Evolutionary conservation across 75 land plant genomes (phyloP).

Genomic region (Chamaecyparis obtusa): DNA sequence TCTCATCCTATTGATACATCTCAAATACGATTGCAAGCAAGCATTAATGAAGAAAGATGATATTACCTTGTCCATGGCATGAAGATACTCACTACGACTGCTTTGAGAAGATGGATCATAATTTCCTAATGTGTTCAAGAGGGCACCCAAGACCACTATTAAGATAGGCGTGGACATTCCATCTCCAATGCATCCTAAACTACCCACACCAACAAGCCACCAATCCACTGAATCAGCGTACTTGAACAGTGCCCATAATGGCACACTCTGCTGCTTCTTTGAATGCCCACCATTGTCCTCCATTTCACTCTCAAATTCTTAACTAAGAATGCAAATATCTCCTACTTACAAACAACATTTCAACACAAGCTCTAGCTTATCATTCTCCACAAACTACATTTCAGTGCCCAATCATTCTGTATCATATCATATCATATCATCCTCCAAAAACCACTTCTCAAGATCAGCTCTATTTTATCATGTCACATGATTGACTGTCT

Average conservation of each 20-base stretch:
- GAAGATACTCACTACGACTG: neutral
- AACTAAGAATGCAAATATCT: no score
- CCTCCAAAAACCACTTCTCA: no score
- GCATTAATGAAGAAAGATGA: no score
- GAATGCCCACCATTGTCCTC: neutral
- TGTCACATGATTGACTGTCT: no score
- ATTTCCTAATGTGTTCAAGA: conserved; percentile 47
- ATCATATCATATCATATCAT: no score
- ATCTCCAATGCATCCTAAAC: conserved; percentile 60
- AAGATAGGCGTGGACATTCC: conserved; percentile 43
- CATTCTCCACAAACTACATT: no score
- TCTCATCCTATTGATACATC: no score
- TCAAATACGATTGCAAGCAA: no score
- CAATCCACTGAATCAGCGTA: conserved; percentile 51
- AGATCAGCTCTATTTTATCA: no score
- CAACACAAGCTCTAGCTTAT: no score
- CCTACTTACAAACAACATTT: no score
- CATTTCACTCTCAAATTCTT: neutral
- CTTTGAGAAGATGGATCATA: neutral
- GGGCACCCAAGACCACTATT: conserved; percentile 23
- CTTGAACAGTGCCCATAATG: conserved; percentile 38
- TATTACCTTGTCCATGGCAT: conserved; percentile 22
- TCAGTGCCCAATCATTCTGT: no score
- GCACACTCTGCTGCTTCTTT: neutral
- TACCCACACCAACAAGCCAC: conserved; percentile 59